Base-by-base conservation (phyloP, 306 rosid genomes). In the Sechiopsis laciniata region DNA sequence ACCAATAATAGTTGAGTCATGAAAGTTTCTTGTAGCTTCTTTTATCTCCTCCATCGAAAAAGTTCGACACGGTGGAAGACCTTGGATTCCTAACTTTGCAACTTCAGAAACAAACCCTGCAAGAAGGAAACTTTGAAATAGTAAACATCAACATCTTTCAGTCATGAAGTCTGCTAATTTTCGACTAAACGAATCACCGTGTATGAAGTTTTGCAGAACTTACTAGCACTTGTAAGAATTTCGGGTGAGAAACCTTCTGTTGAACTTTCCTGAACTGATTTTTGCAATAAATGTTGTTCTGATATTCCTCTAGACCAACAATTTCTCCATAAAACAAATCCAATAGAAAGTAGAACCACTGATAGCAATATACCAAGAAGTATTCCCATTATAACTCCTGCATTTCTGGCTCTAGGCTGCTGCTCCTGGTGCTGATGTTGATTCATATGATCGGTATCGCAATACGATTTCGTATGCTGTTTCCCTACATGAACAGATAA, bases 21-120 rank as follows among this genome's bases (percentile, higher is more conserved):
- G 87, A 75, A 94, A 91, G 80, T 86, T 86, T 75, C 80, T 82
- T 13, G 99, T 94, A 20, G 96, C 97, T 74, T 87, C 89, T 67
- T 78, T 84, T 46, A 94, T 57, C 86, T 94, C 99, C 76, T 91
- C 97, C 40, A 87, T 76, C 8, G 95, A 80, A 82, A 83, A 94
- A 20, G 91, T 70, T 52, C 88, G 75, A 71, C 91, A 90, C 24
- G 24, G 51, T 0, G 88, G 90, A 13, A 83, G 85, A 52, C 81
- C 85, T 78, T 87, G 87, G 75, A 16, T 78, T 74, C 87, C 85
- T 57, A 85, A 74, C 81, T 89, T 85, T 62, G 88, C 83, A 74
- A 92, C 84, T 80, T 89, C 84, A 70, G 91, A 85, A 82, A 86
- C 78, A 82, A 87, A 85, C 59, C 90, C 97, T 88, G 90, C 72